Evolutionary conservation across 1,284 basidiomycete species (phyloP), one percentile per base, ranked within the genome.

Genomic region (Wallemia hederae): DNA sequence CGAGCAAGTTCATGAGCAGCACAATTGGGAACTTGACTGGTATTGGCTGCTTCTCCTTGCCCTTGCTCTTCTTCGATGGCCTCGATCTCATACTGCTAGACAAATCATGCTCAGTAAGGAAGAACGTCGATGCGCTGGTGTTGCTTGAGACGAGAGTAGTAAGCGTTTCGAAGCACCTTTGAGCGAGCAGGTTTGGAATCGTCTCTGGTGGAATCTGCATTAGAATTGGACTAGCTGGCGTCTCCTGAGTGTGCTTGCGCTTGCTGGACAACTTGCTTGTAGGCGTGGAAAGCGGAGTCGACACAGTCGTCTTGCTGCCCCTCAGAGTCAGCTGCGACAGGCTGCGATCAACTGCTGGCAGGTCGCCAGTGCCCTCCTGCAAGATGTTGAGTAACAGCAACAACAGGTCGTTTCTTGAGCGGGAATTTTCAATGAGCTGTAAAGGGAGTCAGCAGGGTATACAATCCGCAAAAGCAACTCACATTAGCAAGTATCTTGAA

Each of bases 321-420:
- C 81, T 79, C 63, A 89, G 76, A 1, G 84, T 84, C 81, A 97
- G 81, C 69, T 92, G 87, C 3, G 88, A 79, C 69, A 94, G 96
- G 67, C 87, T 91, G 68, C 82, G 84, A 72, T 98, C 94, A 22
- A 97, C 88, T 0, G 85, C 80, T 2, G 83, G 81, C 11, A 92
- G 76, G 69, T 97, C 94, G 15, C 85, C 87, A 0, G 89, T 85
- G 19, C 92, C 92, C 66, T 96, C 94, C 70, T 96, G 88, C 2
- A 98, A 75, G 63, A 98, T 88, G 63, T 80, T 83, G 14, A 99
- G 76, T 22, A 99, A 77, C 27, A 96, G 77, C 68, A 89, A 91
- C 74, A 98, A 85, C 27, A 98, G 76, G 66, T 99, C 94, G 1
- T 80, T 80, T 24, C 92, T 79, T 1, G 91, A 92, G 69, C 85